Evolutionary conservation across 1,284 basidiomycete genomes (phyloP), one percentile per base, ranked within the genome.

Genomic region (Cystobasidium pallidum): DNA sequence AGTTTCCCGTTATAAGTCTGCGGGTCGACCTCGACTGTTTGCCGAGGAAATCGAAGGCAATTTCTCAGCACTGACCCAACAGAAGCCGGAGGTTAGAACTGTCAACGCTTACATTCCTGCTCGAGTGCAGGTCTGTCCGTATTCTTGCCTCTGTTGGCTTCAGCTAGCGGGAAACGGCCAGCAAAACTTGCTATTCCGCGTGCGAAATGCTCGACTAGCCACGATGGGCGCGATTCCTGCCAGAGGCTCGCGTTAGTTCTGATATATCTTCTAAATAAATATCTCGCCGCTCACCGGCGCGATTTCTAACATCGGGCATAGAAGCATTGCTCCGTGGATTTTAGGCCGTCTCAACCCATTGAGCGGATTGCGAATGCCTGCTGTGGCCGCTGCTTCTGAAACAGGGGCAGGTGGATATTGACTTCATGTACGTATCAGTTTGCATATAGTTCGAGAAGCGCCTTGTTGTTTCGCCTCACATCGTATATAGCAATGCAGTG

Each of bases 1-100:
- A 80, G 68, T 52, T 76, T 78, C 28, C 77, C 76, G 19, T 76
- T 74, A 62, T 79, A 80, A 7, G 75, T 76, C 43, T 77, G 75
- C 7, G 77, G 76, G 65, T 78, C 77, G 6, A 58, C 10, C 61
- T 30, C 51, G 75, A 77, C 66, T 75, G 51, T 63, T 66, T 28
- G 52, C 70, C 75, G 24, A n/a, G n/a, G n/a, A n/a, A n/a, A n/a
- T n/a, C n/a, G n/a, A n/a, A n/a, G n/a, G n/a, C n/a, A n/a, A n/a
- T n/a, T n/a, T n/a, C n/a, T n/a, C n/a, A n/a, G n/a, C n/a, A n/a
- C n/a, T n/a, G n/a, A n/a, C n/a, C n/a, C n/a, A n/a, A n/a, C n/a
- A n/a, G n/a, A n/a, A n/a, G n/a, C n/a, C n/a, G n/a, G n/a, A n/a
- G n/a, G n/a, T n/a, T n/a, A n/a, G n/a, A n/a, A 21, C n/a, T n/a